Conservation (phyloP, 2,329 filamentous ascomycete species). For the Tolypocladium pustulatum region DNA sequence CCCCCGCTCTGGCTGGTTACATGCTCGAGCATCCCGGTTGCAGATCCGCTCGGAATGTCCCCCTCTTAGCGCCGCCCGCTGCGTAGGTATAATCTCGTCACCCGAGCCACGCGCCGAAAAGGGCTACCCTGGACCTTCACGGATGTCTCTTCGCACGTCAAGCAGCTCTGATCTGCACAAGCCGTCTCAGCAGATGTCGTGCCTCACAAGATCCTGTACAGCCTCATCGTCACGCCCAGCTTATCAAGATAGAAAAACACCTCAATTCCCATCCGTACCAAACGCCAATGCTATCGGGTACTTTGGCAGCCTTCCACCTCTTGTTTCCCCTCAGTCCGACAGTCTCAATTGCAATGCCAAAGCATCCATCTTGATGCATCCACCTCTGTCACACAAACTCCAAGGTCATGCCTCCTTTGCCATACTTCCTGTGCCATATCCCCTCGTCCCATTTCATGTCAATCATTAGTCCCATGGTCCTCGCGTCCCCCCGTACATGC, state of each 20-base stretch:
- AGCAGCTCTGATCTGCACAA: background rate
- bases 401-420: background rate
- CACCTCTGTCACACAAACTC: background rate
- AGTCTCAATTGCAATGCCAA: background rate
- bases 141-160: background rate
- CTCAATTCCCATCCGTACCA: background rate
- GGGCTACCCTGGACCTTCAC: background rate
- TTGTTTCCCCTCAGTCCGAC: background rate
- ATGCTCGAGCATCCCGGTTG: no score
- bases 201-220: no score
- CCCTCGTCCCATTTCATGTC: background rate
- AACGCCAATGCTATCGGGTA: background rate
- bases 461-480: background rate
- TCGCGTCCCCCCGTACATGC: background rate
- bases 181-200: no score
- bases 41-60: no score
- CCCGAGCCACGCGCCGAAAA: background rate
- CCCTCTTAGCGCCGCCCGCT: no score
- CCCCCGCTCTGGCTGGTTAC: no score
- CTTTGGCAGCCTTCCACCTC: background rate
- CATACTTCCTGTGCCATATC: background rate
- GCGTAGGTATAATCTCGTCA: background rate
- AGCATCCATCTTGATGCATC: background rate
- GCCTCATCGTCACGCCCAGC: background rate
- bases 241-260: background rate